Conservation (phyloP, 1,284 basidiomycete genomes). For the Neonothopanus nambi region DNA sequence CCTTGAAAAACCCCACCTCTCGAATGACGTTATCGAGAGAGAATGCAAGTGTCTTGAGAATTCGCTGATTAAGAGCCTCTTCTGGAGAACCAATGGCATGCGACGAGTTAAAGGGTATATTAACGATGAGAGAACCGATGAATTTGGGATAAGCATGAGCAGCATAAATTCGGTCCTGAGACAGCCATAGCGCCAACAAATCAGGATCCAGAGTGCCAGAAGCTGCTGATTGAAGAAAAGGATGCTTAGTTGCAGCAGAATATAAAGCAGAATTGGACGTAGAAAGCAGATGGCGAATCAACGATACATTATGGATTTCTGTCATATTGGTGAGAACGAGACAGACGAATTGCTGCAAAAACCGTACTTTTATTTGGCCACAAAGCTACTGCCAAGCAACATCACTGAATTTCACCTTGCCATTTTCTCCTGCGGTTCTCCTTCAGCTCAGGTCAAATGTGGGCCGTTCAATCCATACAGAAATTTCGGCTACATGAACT, state of each 20-base stretch:
- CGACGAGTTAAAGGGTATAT: conserved; percentile 48
- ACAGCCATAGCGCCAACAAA: conserved; percentile 60
- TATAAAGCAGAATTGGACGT: conserved; percentile 39
- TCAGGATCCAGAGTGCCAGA: conserved; percentile 44
- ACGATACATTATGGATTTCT: neutral
- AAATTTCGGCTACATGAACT: conserved; percentile 48
- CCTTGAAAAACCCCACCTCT: conserved; percentile 65
- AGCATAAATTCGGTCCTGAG: conserved; percentile 73
- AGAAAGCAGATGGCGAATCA: conserved; percentile 38
- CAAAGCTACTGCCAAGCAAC: no score
- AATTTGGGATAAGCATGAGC: conserved; percentile 66
- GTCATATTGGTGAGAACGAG: neutral
- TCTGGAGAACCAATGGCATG: conserved; percentile 32
- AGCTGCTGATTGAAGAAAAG: conserved; percentile 57
- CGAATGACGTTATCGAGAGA: conserved; percentile 57
- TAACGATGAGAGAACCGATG: conserved; percentile 57
- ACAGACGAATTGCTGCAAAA: no score
- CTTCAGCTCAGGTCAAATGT: conserved; percentile 12
- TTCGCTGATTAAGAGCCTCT: conserved; percentile 41
- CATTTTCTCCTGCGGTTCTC: conserved; percentile 1
- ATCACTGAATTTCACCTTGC: neutral
- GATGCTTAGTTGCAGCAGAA: conserved; percentile 49
- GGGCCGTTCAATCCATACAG: conserved; percentile 39
- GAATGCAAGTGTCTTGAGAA: conserved; percentile 49
- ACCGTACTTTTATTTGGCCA: no score